Evolutionary conservation across 768 basidiomycete genomes (phyloP), one percentile per base, ranked within the genome.

Genomic region (Psilocybe subaeruginosa): DNA sequence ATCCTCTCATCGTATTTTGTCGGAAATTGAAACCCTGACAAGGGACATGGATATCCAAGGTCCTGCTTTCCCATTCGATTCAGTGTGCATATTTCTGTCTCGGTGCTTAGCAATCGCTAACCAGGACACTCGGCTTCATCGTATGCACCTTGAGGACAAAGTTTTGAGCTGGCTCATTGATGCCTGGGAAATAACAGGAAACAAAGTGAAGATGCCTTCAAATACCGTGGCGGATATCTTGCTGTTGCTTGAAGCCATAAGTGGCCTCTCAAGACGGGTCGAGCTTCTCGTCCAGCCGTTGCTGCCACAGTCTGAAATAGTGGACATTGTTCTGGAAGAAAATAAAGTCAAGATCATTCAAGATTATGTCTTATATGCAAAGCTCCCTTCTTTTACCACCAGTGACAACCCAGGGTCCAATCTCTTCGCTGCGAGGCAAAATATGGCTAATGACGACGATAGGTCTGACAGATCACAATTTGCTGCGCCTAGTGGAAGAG

Each of bases 1-100:
- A 23, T 78, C 84, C 3, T 74, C 84, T 12, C 84, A 87, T 39
- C 83, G 82, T 12, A 76, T 90, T 48, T 78, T 92, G 12, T 68
- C 75, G 2, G 94, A 96, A 70, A 87, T 98, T 51, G 94, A 95
- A 70, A 78, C 81, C 0, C 77, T 98, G 50, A 83, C 87, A 1
- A 89, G 89, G 63, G 93, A 97, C 63, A 78, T 99, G 60, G 90
- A 93, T 64, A 83, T 97, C 14, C 97, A 99, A 74, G 96, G 95
- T 0, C 95, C 96, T 2, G 77, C 86, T 12, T 89, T 85, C 67
- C 94, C 95, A 0, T 91, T 84, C 67, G 97, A 99, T 69, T 88
- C 96, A 0, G 93, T 97, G 41, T 97, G 96, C 78, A 78, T 80
- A 59, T 94, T 99, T 70, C 79, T 98, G 49, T 76, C 84, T 4